These are phyloP conservation scores for Crotalaria pallida DNA, from an alignment of 306 rosid species.

Conservation along the genomic window DNA sequence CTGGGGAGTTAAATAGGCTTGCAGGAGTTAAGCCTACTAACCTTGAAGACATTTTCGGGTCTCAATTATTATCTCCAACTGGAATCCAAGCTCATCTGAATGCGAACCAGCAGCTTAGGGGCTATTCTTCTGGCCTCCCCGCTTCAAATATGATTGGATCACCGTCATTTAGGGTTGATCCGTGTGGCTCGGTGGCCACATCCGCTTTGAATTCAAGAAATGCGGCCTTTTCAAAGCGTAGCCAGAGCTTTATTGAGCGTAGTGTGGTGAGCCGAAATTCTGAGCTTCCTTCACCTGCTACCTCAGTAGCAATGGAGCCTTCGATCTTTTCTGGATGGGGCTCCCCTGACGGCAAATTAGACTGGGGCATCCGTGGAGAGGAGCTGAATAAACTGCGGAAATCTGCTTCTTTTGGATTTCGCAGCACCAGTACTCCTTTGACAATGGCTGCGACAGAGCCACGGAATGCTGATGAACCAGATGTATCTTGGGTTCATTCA, in stretches of 20 bases:
- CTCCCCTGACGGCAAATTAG: constrained; percentile 64
- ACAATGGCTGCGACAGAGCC: constrained; percentile 5
- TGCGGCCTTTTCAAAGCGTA: constrained; percentile 54
- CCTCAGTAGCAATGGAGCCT: constrained; percentile 24
- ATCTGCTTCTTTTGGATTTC: constrained; percentile 64
- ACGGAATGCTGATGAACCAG: constrained; percentile 38
- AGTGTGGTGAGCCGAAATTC: constrained; percentile 29
- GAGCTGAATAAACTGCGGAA: constrained; percentile 62
- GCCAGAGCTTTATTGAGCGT: constrained; percentile 71
- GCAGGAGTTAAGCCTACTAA: constrained; percentile 50
- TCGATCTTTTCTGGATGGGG: constrained; percentile 56
- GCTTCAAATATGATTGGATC: constrained; percentile 48
- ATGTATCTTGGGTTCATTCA: constrained; percentile 76
- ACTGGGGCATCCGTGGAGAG: constrained; percentile 60
- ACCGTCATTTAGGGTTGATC: constrained; percentile 30
- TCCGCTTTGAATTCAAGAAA: constrained; percentile 39
- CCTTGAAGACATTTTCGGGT: constrained; percentile 55
- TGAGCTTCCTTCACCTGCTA: constrained; percentile 43
- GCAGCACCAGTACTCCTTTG: constrained; percentile 26
- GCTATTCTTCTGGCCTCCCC: constrained; percentile 37
- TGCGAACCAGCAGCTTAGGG: constrained; percentile 40
- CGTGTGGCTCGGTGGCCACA: constrained; percentile 28
- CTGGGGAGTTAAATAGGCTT: constrained; percentile 42
- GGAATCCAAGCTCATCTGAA: constrained; percentile 46
- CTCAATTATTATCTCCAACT: constrained; percentile 51